These are phyloP conservation scores for Lentinula sp. DNA, from an alignment of 768 basidiomycete species.

Conservation along the genomic window DNA sequence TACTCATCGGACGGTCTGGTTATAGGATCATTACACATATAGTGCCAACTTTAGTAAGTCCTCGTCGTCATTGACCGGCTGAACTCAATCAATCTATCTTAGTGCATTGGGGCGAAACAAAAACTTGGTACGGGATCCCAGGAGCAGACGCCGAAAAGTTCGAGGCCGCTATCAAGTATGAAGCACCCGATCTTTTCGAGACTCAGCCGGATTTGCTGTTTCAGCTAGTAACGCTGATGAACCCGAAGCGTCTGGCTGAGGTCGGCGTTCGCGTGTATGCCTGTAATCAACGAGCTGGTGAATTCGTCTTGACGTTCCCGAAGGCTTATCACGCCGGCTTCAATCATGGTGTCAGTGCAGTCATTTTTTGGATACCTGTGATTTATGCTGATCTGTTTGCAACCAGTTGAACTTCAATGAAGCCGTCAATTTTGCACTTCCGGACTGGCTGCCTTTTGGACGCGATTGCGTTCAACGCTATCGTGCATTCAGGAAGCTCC, in stretches of 20 bases:
- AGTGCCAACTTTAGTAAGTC: slow-evolving; percentile 87
- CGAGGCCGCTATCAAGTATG: slow-evolving; percentile 89
- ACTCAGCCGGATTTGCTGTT: slow-evolving; percentile 96
- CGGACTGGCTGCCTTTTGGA: slow-evolving; percentile 89
- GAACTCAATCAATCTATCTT: slow-evolving; percentile 11
- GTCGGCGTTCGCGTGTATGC: slow-evolving; percentile 90
- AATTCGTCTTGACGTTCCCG: slow-evolving; percentile 97
- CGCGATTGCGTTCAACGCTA: slow-evolving; percentile 88
- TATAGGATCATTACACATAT: slow-evolving; percentile 94
- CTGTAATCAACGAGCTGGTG: slow-evolving; percentile 94
- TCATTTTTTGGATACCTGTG: slow-evolving; percentile 8
- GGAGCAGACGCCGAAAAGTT: slow-evolving; percentile 95
- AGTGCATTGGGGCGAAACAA: slow-evolving; percentile 99
- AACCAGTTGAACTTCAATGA: slow-evolving; percentile 94
- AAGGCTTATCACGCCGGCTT: slow-evolving; percentile 98
- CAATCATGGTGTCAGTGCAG: slow-evolving; percentile 84
- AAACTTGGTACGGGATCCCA: slow-evolving; percentile 99
- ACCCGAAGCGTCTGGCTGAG: slow-evolving; percentile 77
- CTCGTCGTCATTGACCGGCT: slow-evolving; percentile 10
- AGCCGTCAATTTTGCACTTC: slow-evolving; percentile 96
- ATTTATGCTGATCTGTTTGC: slow-evolving; percentile 14
- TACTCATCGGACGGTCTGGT: slow-evolving; percentile 5
- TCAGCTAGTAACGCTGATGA: slow-evolving; percentile 97
- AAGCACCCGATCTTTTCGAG: slow-evolving; percentile 97
- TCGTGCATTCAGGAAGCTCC: slow-evolving; percentile 84